phyloP scores from a whole-genome alignment of 371 early-diverging fungal species.

The Saksenaea vasiformis region DNA sequence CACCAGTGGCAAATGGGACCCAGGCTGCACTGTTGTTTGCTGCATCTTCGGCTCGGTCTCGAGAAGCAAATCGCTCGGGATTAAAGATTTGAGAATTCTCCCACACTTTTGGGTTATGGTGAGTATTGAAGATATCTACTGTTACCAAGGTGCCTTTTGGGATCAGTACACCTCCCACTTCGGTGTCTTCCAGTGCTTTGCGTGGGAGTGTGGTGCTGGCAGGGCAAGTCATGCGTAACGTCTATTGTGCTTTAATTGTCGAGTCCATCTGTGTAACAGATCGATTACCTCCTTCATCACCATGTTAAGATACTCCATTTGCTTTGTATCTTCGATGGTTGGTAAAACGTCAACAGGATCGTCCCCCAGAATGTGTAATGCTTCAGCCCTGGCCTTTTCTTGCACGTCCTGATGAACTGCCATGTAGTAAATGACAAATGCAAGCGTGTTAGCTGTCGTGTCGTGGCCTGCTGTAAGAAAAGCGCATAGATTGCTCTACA shows the following conservation, averaged over 20 bases:
- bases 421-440: constrained; percentile 21
- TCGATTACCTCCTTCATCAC: constrained; percentile 26
- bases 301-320: constrained; percentile 45
- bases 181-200: constrained; percentile 7
- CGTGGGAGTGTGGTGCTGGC: neutral
- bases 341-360: constrained; percentile 35
- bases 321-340: constrained; percentile 40
- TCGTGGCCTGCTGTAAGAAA: constrained; percentile 43
- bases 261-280: neutral
- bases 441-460: constrained; percentile 21
- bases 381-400: constrained; percentile 44
- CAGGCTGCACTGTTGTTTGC: constrained; percentile 26
- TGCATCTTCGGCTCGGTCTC: neutral
- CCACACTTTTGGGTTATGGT: constrained; percentile 30
- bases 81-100: constrained; percentile 32
- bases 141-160: constrained; percentile 15
- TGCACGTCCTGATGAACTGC: constrained; percentile 43
- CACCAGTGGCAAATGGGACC: constrained; percentile 55
- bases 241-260: constrained; percentile 12
- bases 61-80: constrained; percentile 42
- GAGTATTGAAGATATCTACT: constrained; percentile 13
- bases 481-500: constrained; percentile 20
- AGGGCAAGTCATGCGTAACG: constrained; percentile 37
- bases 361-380: constrained; percentile 47
- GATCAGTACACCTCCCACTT: constrained; percentile 13